Evolutionary conservation across 2,329 filamentous ascomycete genomes (phyloP), one percentile per base, ranked within the genome.

Genomic region (Colletotrichum tamarilloi): DNA sequence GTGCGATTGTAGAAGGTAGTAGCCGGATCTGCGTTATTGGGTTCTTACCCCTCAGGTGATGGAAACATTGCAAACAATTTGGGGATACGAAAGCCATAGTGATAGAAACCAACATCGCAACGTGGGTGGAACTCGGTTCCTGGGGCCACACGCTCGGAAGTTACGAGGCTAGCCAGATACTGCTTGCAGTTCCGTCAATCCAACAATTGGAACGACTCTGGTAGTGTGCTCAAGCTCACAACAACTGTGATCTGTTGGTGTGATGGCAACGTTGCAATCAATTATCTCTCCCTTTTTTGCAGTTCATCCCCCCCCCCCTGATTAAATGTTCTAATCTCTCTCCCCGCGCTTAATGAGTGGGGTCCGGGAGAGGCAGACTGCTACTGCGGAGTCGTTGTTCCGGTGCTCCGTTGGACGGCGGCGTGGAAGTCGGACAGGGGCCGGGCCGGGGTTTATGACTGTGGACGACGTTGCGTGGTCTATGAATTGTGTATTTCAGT

Each of bases 251-350:
- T 35, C 14, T 6, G 2, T 19, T 11, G 52, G 24, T 42, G 5
- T 30, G 32, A 65, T 57, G n/a, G 62, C 62, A 65, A 65, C 62
- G 62, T 65, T 65, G 32, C 62, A 65, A 65, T 65, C 24, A 11
- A 49, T 8, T 19, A 8, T 49, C 19, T 65, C 30, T 65, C 30
- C 16, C 59, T 30, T 16, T 62, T 16, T 16, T 60, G 12, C 19
- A n/a, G 7, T 49, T 49, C 38, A 4, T 26, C 9, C 59, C 24
- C 35, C n/a, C 9, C 59, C 24, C 38, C 12, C n/a, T 19, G 24
- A 55, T 24, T 24, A 14, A 12, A 22, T 24, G 46, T 53, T 19
- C 58, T 9, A 62, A 62, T 62, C 58, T 42, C 42, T n/a, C 19
- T 38, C 9, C 22, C n/a, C 5, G 46, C 14, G 28, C 16, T 14